A percentile compares a stretch with the other conserved stretches of the same genome.
Conservation (phyloP, 306 rosid species). For the Leucaena leucocephala region DNA sequence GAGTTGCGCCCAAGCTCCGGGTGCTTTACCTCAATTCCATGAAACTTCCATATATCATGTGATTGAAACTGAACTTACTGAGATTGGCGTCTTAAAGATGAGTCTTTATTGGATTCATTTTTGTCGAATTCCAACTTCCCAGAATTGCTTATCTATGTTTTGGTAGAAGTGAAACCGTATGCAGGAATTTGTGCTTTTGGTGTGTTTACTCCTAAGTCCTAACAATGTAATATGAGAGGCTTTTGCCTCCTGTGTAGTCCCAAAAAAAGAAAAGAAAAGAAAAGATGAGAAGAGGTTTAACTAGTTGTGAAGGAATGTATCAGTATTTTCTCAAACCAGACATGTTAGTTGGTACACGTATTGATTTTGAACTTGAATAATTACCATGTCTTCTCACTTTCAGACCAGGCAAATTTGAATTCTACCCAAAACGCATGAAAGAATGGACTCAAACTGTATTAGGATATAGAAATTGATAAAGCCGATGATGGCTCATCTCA, state of each 20-base stretch:
- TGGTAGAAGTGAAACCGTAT: too few species aligned
- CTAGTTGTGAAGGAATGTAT: background rate
- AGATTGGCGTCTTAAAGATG: background rate
- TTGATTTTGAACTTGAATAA: background rate
- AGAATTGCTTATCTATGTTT: too few species aligned
- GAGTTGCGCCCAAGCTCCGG: background rate
- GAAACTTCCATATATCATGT: background rate
- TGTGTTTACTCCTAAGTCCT: too few species aligned
- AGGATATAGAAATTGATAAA: background rate
- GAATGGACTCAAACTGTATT: background rate
- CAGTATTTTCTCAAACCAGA: background rate
- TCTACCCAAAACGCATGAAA: background rate
- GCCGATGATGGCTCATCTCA: background rate
- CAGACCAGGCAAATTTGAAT: background rate
- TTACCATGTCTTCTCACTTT: background rate
- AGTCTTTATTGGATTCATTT: background rate
- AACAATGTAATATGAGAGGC: too few species aligned
- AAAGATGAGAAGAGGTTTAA: too few species aligned
- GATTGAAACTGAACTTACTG: background rate
- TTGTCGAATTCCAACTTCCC: background rate
- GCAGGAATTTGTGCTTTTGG: too few species aligned
- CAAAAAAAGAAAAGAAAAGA: too few species aligned
- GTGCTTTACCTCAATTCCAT: background rate
- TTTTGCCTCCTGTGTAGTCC: too few species aligned
- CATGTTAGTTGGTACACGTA: background rate